phyloP scores from a whole-genome alignment of 306 rosid genomes.

The Cercis canadensis region DNA sequence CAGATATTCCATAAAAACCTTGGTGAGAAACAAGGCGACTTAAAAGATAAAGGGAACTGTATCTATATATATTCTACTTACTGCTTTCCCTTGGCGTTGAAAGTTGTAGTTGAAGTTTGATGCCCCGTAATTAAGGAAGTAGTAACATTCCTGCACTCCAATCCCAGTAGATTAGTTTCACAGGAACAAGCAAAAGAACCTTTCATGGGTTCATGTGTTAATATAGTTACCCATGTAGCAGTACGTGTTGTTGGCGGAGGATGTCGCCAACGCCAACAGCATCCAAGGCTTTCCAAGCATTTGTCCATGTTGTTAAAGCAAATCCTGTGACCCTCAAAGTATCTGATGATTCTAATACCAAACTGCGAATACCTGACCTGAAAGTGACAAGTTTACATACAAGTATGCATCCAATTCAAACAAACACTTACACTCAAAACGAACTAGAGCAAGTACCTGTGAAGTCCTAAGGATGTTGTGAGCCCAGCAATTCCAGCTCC shows the following conservation, averaged over 20 bases:
- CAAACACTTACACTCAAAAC: no score
- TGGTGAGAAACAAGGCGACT: no score
- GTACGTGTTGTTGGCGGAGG: conserved; percentile 44
- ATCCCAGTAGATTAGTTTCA: neutral
- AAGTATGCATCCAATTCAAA: no score
- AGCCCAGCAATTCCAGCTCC: conserved; percentile 66
- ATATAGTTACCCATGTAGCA: conserved; percentile 44
- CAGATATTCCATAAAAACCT: neutral
- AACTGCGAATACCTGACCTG: conserved; percentile 54
- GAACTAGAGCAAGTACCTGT: conserved; percentile 11
- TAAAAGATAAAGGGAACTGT: no score
- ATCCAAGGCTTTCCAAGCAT: conserved; percentile 66
- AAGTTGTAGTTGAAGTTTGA: conserved; percentile 31
- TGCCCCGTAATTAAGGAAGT: conserved; percentile 40
- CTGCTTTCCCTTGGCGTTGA: conserved; percentile 35
- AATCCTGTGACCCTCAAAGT: conserved; percentile 53
- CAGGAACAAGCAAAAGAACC: no score
- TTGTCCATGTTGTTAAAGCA: conserved; percentile 52
- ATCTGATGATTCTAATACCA: conserved; percentile 56
- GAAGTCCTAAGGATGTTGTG: conserved; percentile 52
- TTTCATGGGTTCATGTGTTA: no score
- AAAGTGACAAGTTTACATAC: neutral
- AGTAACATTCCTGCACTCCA: conserved; percentile 37
- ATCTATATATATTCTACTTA: conserved; percentile 18
- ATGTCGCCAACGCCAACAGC: conserved; percentile 52